Base-by-base conservation (phyloP, 441 rosid genomes). In the Adansonia gregorii region DNA sequence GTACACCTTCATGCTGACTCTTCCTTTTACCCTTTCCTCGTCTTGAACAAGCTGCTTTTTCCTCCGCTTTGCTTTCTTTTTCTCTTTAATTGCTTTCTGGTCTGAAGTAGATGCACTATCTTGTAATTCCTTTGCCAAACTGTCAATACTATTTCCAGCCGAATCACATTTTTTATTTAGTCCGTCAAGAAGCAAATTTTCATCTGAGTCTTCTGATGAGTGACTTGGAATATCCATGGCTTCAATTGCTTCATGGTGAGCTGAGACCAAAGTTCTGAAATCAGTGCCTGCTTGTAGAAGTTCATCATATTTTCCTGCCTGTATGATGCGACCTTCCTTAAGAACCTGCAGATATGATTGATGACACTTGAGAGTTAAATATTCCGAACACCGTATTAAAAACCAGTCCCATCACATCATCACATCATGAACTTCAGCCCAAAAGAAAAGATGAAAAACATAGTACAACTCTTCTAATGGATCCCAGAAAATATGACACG, bases 281-380 rank as follows among this genome's bases (percentile, higher is more conserved):
- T 97, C 99, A 68, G 99, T 97, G 79, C 99, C 99, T 77, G 97
- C 97, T 82, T 92, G 98, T 75, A 97, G 86, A 74, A 97, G 97
- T 52, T 97, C 98, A 79, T 97, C 98, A 75, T 97, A 97, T 86
- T 92, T 93, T 79, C 99, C 99, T 11, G 98, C 95, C 78, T 97
- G 99, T 83, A 91, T 93, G 80, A 97, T 92, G 60, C 78, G 80
- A 66, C 99, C 99, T 85, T 94, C 99, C 92, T 83, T 94, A 68
- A 97, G 90, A 87, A 97, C 99, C 99, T 96, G 89, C 77, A 79
- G 54, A 79, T 58, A 75, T 59, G 66, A 75, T 51, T 74, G 74
- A 80, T 12, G 46, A 66, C 6, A 70, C 17, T 22, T 63, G 73
- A 85, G 82, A 77, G 69, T 24, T 15, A 17, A 19, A 49, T 51